Base-by-base conservation (phyloP, 2,329 filamentous ascomycete genomes). In the Xylariaceae sp. region DNA sequence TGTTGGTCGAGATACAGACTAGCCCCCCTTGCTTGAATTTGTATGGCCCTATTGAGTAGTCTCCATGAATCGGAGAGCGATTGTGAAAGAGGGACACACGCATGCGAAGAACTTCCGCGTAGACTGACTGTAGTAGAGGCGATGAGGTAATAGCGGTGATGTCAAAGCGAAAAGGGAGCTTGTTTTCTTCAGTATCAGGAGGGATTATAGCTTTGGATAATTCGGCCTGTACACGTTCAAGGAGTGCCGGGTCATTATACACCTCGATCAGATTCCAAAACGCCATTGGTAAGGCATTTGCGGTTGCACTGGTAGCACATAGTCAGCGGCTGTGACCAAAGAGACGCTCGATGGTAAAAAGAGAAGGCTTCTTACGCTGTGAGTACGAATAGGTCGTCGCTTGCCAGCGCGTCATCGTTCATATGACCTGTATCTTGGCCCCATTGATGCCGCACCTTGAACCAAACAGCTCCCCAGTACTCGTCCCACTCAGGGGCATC, bases 101-200 rank as follows among this genome's bases (percentile, higher is more conserved):
- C 12, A 65, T 53, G 4, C 63, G 58, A 3, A 65, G 58, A 17
- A 60, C 58, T 36, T 65, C 61, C 2, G 61, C 59, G 5, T 61
- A 65, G 2, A 53, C 37, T 0, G 61, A 65, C 31, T 65, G 56
- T 2, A 62, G 49, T 17, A 65, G 31, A 2, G 61, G 61, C 26
- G 28, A 21, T 21, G 21, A 36, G 1, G 48, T 51, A 21, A 51
- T 51, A 9, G 37, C 19, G 14, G 40, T 43, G 17, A 51, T 43
- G 17, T 51, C 48, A 26, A 51, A 51, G 36, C 57, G 56, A 11
- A 33, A 24, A 3, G 39, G 40, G n/a, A 64, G 40, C 12, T 56
- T 50, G 19, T 40, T 33, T 11, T 45, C 49, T 3, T 58, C 47
- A 16, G 11, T 3, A 9, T 29, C 12, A 21, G 17, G 26, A 19